Evolutionary conservation across 129 eudicot species (phyloP).

Genomic region (Lactuca saligna): DNA sequence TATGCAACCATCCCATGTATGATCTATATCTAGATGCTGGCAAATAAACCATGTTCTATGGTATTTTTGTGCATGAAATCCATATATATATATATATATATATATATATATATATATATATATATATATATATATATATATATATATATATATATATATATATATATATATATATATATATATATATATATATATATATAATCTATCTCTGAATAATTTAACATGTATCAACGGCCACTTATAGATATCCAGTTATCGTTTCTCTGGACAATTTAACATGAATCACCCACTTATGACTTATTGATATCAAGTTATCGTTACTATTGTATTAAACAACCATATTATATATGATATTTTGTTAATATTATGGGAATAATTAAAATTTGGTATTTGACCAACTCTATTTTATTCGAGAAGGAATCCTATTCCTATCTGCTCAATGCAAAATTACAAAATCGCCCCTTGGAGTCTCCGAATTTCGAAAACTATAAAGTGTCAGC

Average conservation of each 20-base stretch:
- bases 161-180: too few relatives aligned
- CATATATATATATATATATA: too few relatives aligned
- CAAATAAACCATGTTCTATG: not conserved
- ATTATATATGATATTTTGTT: not conserved
- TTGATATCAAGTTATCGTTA: too few relatives aligned
- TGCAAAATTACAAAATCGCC: conserved; percentile 10
- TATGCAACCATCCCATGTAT: not conserved
- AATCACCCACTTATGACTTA: not conserved
- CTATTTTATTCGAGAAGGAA: too few relatives aligned
- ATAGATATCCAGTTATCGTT: too few relatives aligned
- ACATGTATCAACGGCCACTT: not conserved
- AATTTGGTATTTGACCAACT: not conserved
- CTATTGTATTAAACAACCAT: not conserved
- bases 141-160: too few relatives aligned
- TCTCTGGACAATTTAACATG: not conserved
- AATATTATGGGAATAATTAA: not conserved
- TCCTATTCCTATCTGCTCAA: not conserved
- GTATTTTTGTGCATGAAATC: not conserved
- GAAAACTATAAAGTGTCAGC: not conserved
- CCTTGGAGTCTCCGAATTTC: not conserved
- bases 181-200: too few relatives aligned
- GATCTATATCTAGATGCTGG: not conserved
- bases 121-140: too few relatives aligned
- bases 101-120: too few relatives aligned
- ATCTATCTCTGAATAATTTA: too few relatives aligned